phyloP scores from a whole-genome alignment of 495 filamentous ascomycete species.

The Rostrohypoxylon terebratum region DNA sequence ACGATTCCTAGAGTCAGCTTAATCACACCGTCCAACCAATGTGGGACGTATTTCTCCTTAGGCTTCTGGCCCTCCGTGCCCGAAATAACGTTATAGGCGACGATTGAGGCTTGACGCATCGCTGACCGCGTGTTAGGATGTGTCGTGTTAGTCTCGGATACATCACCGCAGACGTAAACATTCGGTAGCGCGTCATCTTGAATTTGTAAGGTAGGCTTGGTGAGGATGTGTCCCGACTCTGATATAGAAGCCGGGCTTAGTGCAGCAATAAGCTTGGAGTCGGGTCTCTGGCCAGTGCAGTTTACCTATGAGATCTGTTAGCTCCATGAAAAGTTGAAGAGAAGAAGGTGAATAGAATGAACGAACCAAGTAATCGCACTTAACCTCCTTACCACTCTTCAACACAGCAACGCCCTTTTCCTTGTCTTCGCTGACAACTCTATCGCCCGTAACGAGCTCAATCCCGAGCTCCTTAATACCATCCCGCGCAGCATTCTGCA shows the following conservation, averaged over 20 bases:
- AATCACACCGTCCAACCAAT: conserved; percentile 47
- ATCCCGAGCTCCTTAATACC: conserved; percentile 58
- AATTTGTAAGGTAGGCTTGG: conserved; percentile 69
- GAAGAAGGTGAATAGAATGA: not conserved
- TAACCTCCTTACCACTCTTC: conserved; percentile 46
- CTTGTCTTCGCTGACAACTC: conserved; percentile 34
- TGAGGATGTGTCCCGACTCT: conserved; percentile 63
- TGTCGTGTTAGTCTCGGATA: conserved; percentile 66
- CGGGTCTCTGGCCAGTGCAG: conserved; percentile 69
- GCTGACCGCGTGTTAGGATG: conserved; percentile 68
- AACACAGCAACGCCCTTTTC: conserved; percentile 43
- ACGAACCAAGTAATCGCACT: conserved; percentile 56
- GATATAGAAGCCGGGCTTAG: conserved; percentile 61
- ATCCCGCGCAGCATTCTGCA: conserved; percentile 60
- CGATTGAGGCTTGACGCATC: conserved; percentile 63
- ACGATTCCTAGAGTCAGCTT: conserved; percentile 52
- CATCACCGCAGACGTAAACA: conserved; percentile 71
- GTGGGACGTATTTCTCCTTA: conserved; percentile 47
- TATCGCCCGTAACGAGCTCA: conserved; percentile 46
- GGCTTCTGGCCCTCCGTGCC: conserved; percentile 54
- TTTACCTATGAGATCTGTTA: conserved; percentile 52
- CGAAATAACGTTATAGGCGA: conserved; percentile 64
- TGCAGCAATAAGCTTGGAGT: conserved; percentile 60
- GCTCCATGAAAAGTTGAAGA: not conserved
- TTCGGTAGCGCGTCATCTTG: conserved; percentile 59